These are phyloP conservation scores for Ophiorrhiza pumila DNA, from an alignment of 257 asterid genomes.

Conservation along the genomic window DNA sequence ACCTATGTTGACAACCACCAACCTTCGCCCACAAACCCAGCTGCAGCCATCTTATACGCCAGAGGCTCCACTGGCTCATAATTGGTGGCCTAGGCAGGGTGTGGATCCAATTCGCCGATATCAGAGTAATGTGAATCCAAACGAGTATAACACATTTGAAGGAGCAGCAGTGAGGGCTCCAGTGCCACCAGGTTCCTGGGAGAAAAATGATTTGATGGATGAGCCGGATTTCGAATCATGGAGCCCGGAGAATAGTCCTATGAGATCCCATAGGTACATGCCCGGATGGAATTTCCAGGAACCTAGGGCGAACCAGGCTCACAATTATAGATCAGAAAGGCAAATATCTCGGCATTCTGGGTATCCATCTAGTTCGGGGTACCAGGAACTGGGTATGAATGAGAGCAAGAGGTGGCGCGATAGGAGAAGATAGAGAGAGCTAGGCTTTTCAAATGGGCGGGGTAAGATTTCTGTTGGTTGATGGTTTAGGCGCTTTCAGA, in stretches of 20 bases:
- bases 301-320: constrained; percentile 30
- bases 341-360: constrained; percentile 24
- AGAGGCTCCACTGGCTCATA: constrained; percentile 28
- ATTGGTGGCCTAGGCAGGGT: constrained; percentile 41
- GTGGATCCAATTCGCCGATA: constrained; percentile 30
- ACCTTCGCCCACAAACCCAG: constrained; percentile 24
- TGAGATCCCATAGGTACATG: constrained; percentile 35
- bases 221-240: constrained; percentile 52
- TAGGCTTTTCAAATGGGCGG: neutral
- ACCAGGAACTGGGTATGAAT: constrained; percentile 30
- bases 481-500: neutral
- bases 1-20: neutral
- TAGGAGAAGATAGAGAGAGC: constrained; percentile 58
- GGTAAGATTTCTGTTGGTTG: neutral
- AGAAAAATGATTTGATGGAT: constrained; percentile 31
- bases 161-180: constrained; percentile 29
- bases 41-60: constrained; percentile 30
- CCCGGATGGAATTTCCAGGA: constrained; percentile 36
- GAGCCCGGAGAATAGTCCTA: constrained; percentile 72
- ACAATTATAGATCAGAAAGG: constrained; percentile 34
- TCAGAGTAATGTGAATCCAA: constrained; percentile 34
- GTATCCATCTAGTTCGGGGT: constrained; percentile 33
- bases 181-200: constrained; percentile 28
- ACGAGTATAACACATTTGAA: constrained; percentile 26
- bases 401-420: constrained; percentile 55